phyloP scores from a whole-genome alignment of 108 stramenopile genomes.

The Nitzschia putrida region DNA sequence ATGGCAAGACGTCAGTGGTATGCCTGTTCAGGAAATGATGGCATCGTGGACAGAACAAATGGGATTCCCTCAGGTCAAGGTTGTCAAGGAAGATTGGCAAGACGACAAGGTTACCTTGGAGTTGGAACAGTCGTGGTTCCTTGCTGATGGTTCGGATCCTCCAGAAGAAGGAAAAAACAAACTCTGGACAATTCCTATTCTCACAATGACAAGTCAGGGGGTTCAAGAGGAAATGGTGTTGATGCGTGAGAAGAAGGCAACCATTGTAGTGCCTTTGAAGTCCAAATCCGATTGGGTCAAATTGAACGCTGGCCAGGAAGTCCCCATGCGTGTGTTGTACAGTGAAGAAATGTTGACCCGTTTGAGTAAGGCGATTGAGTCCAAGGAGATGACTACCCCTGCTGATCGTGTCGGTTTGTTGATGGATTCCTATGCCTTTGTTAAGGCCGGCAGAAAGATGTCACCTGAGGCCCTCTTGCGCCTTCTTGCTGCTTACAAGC shows the following conservation, averaged over 20 bases:
- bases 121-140: slow-evolving; percentile 90
- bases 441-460: slow-evolving; percentile 86
- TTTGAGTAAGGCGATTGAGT: slow-evolving; percentile 57
- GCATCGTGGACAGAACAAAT: slow-evolving; percentile 95
- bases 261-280: slow-evolving; percentile 65
- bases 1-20: slow-evolving; percentile 88
- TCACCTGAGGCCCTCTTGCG: slow-evolving; percentile 74
- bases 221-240: slow-evolving; percentile 72
- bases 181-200: slow-evolving; percentile 92
- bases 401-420: slow-evolving; percentile 90
- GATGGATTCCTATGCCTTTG: slow-evolving; percentile 86
- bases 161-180: slow-evolving; percentile 67
- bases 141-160: slow-evolving; percentile 80
- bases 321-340: slow-evolving; percentile 88
- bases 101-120: slow-evolving; percentile 73
- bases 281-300: slow-evolving; percentile 84
- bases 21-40: slow-evolving; percentile 90
- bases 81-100: slow-evolving; percentile 69
- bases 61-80: slow-evolving; percentile 87
- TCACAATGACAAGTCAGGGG: slow-evolving; percentile 76
- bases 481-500: slow-evolving; percentile 72
- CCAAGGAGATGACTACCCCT: slow-evolving; percentile 57
- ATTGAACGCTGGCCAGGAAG: slow-evolving; percentile 94
- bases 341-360: slow-evolving; percentile 78
- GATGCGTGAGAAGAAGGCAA: slow-evolving; percentile 85